These are phyloP conservation scores for Epicoccum nigrum DNA, from an alignment of 2,329 filamentous ascomycete genomes.

Conservation along the genomic window DNA sequence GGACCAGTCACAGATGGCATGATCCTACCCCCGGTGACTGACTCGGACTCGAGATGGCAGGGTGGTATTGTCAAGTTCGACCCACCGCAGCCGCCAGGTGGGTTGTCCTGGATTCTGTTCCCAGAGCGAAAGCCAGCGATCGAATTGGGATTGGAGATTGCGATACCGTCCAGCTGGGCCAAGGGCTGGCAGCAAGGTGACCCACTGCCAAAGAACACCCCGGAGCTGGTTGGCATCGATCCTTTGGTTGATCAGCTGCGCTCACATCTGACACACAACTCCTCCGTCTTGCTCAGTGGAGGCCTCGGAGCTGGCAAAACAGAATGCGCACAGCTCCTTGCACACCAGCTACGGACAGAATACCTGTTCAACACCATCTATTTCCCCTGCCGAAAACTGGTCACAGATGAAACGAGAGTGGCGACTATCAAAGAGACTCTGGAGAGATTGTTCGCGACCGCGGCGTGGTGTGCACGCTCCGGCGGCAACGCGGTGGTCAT, in stretches of 20 bases:
- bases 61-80: conserved; percentile 86
- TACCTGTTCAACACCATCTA: conserved; percentile 83
- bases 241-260: conserved; percentile 72
- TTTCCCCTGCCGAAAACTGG: conserved; percentile 82
- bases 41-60: conserved; percentile 69
- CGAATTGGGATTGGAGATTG: conserved; percentile 76
- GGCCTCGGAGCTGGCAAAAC: conserved; percentile 91
- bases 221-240: conserved; percentile 83
- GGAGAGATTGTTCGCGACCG: conserved; percentile 81
- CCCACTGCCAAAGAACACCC: conserved; percentile 59
- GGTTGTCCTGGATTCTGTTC: conserved; percentile 73
- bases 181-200: conserved; percentile 61
- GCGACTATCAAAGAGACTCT: conserved; percentile 90
- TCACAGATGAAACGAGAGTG: conserved; percentile 89
- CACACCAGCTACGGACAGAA: conserved; percentile 72
- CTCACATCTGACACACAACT: conserved; percentile 79
- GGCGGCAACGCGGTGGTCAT: conserved; percentile 85
- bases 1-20: conserved; percentile 91
- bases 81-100: conserved; percentile 51
- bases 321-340: conserved; percentile 76
- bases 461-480: conserved; percentile 87
- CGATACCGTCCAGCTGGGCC: conserved; percentile 63
- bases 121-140: conserved; percentile 75
- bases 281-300: conserved; percentile 87
- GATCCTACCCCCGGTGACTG: conserved; percentile 67